These are phyloP conservation scores for Lachnellula hyalina DNA, from an alignment of 2,329 filamentous ascomycete genomes.

Conservation along the genomic window DNA sequence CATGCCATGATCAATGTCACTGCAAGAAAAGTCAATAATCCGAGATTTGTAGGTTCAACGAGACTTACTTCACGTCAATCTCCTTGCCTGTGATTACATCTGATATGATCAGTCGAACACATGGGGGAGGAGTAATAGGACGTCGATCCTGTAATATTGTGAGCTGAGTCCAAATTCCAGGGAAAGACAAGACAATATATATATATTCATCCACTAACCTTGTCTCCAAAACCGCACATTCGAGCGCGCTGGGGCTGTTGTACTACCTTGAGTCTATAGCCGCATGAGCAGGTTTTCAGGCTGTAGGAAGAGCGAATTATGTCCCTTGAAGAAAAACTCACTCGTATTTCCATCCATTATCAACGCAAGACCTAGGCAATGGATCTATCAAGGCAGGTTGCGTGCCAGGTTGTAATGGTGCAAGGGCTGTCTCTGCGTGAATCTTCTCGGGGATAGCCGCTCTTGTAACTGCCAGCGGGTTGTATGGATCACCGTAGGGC, in stretches of 20 bases:
- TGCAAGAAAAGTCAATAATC: constrained; percentile 29
- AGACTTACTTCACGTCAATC: constrained; percentile 71
- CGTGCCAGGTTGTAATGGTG: constrained; percentile 14
- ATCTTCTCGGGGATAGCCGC: constrained; percentile 17
- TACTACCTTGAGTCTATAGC: constrained; percentile 67
- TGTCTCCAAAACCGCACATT: constrained; percentile 99
- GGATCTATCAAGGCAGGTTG: constrained; percentile 16
- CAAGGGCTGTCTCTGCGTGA: constrained; percentile 10
- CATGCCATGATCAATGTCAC: constrained; percentile 63
- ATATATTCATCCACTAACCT: constrained; percentile 49
- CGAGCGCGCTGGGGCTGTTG: constrained; percentile 90
- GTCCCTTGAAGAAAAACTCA: constrained; percentile 12
- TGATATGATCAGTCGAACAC: constrained; percentile 75
- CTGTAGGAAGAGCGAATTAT: neutral
- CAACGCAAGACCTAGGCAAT: constrained; percentile 11
- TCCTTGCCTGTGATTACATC: constrained; percentile 73
- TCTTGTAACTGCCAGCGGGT: constrained; percentile 13
- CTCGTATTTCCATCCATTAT: constrained; percentile 27
- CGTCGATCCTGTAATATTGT: constrained; percentile 66
- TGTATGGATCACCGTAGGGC: constrained; percentile 14
- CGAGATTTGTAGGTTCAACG: neutral
- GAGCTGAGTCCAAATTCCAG: neutral
- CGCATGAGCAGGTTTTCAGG: constrained; percentile 10
- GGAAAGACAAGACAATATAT: neutral
- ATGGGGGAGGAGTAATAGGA: constrained; percentile 93